These are phyloP conservation scores for Trypanosoma scelopori DNA, from an alignment of 208 protist genomes.

Conservation along the genomic window DNA sequence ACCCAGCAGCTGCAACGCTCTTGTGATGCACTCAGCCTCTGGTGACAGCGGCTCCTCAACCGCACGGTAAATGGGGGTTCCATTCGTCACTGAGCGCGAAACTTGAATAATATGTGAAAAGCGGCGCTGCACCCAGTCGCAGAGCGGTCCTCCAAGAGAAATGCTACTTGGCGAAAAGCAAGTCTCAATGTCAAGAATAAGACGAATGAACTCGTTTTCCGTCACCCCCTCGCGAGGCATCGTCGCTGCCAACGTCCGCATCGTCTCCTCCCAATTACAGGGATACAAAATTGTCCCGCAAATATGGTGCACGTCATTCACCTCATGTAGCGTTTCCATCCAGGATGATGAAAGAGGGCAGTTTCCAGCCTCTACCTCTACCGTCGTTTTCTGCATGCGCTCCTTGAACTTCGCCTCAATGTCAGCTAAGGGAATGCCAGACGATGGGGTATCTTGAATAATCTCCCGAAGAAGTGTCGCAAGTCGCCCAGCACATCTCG, in stretches of 20 bases:
- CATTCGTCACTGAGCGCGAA: slow-evolving; percentile 62
- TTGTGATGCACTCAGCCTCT: slow-evolving; percentile 22
- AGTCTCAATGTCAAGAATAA: slow-evolving; percentile 26
- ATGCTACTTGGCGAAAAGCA: slow-evolving; percentile 15
- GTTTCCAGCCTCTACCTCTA: neutral
- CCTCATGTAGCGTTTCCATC: slow-evolving; percentile 13
- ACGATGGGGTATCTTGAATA: slow-evolving; percentile 15
- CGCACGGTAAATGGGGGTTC: slow-evolving; percentile 37
- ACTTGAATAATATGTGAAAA: slow-evolving; percentile 43
- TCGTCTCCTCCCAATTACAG: slow-evolving; percentile 48
- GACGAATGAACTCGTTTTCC: slow-evolving; percentile 39
- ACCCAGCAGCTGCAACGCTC: slow-evolving; percentile 49
- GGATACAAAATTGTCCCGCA: slow-evolving; percentile 22
- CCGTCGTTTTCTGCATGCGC: neutral
- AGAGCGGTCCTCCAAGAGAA: slow-evolving; percentile 33
- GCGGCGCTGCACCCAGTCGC: slow-evolving; percentile 35
- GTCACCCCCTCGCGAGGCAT: slow-evolving; percentile 70
- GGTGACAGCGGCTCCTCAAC: slow-evolving; percentile 4
- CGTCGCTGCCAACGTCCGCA: slow-evolving; percentile 29
- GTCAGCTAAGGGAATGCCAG: slow-evolving; percentile 28
- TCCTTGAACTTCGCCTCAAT: slow-evolving; percentile 24
- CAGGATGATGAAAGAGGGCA: neutral
- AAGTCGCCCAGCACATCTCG: slow-evolving; percentile 1
- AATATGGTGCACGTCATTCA: slow-evolving; percentile 25
- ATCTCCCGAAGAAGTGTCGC: slow-evolving; percentile 14